Evolutionary conservation across 2,329 filamentous ascomycete species (phyloP), one percentile per base, ranked within the genome.

Genomic region (Calonectria leucothoes): DNA sequence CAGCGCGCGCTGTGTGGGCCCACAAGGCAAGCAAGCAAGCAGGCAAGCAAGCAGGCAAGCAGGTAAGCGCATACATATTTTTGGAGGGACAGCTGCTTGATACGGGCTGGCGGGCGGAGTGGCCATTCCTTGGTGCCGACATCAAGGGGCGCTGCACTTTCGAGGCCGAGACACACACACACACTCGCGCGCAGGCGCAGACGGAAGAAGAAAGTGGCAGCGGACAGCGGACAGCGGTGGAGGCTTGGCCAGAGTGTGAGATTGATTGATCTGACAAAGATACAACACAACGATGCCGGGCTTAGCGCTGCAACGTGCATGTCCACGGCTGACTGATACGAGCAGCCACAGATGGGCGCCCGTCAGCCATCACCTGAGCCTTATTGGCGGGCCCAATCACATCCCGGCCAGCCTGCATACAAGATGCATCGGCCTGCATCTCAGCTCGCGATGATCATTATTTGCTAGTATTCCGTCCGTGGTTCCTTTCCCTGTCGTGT

Each of bases 261-360:
- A 39, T 61, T 61, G 25, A 61, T 61, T 61, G 35, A 61, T 61
- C 55, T 61, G 55, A 61, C 55, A 39, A 37, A 25, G 55, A 61
- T 61, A 61, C 55, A 61, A 61, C 55, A 35, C 55, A 39, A 15
- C 23, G n/a, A 15, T 31, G 20, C 17, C 11, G 27, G 27, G 51
- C 51, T 29, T 31, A 31, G 51, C 20, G 27, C 27, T 55, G 55
- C 10, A 37, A 27, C 55, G 23, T 59, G 31, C 55, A 8, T 27
- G n/a, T 20, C 10, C 35, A 27, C 39, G 55, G 55, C 55, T 25
- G n/a, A 23, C 55, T 23, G 55, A 61, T 61, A 61, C 55, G 55
- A 61, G 55, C 33, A 27, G n/a, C n/a, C 15, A 61, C 15, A 39
- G 23, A 39, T 11, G 55, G 37, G 35, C 55, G 33, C 51, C 48